These are phyloP conservation scores for Cymbidium sinense DNA, from an alignment of 106 monocot species.

Conservation along the genomic window DNA sequence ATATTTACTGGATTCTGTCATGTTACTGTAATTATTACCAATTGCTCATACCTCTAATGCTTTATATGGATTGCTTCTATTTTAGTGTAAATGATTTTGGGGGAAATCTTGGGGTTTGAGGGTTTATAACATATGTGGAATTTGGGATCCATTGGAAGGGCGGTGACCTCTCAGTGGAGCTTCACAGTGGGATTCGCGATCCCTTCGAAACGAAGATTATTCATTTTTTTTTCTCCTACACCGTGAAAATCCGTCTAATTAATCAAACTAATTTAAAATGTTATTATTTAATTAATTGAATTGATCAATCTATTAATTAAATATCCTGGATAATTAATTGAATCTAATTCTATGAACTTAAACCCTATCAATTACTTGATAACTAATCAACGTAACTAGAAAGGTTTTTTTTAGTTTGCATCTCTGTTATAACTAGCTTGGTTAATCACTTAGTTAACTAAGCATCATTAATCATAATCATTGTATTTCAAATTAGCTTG, in stretches of 20 bases:
- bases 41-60: not conserved
- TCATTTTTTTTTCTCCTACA: not conserved
- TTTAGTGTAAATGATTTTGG: not conserved
- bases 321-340: too few relatives aligned
- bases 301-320: too few relatives aligned
- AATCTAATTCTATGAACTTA: too few relatives aligned
- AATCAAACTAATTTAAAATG: too few relatives aligned
- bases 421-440: too few relatives aligned
- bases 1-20: not conserved
- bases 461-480: too few relatives aligned
- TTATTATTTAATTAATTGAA: too few relatives aligned
- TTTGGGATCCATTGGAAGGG: not conserved
- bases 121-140: not conserved
- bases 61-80: not conserved
- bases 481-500: too few relatives aligned
- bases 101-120: slow-evolving; percentile 1
- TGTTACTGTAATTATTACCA: not conserved
- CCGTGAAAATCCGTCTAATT: not conserved
- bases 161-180: not conserved
- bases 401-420: too few relatives aligned
- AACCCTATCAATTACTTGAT: too few relatives aligned
- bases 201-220: not conserved
- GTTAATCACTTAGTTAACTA: too few relatives aligned
- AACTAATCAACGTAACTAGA: too few relatives aligned
- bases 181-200: not conserved